Percentiles rank a stretch among this genome's conserved stretches.
phyloP scores from a whole-genome alignment of 352 stramenopile species.

The Phytophthora capsici region DNA sequence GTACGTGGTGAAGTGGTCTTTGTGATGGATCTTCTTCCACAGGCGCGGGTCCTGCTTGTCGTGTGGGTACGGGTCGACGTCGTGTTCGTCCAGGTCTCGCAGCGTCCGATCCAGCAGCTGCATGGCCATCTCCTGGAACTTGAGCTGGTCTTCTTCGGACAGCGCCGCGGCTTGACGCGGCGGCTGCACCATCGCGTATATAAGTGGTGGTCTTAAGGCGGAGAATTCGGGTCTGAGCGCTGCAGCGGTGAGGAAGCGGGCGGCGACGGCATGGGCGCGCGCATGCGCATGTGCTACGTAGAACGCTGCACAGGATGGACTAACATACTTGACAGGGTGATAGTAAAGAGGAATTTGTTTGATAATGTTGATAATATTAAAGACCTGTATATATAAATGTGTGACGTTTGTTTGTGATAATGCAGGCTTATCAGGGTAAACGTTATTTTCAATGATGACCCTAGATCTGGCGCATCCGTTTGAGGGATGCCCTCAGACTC shows the following conservation, averaged over 20 bases:
- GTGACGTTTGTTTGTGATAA: not conserved
- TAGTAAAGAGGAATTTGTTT: not conserved
- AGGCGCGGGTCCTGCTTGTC: slow-evolving; percentile 38
- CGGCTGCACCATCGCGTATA: slow-evolving; percentile 6
- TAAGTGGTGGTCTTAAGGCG: not conserved
- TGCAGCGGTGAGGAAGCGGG: not conserved
- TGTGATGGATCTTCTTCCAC: slow-evolving; percentile 44
- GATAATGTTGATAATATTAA: no score
- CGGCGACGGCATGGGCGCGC: slow-evolving; percentile 2
- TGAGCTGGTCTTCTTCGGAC: slow-evolving; percentile 36
- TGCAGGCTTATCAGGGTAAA: not conserved
- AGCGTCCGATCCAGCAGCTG: slow-evolving; percentile 44
- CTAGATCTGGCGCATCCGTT: slow-evolving; percentile 7
- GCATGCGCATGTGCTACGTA: slow-evolving; percentile 20
- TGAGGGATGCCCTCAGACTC: slow-evolving; percentile 22
- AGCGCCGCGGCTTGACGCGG: slow-evolving; percentile 23
- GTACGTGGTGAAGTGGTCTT: slow-evolving; percentile 43
- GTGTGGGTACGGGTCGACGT: slow-evolving; percentile 24
- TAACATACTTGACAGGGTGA: slow-evolving; percentile 1
- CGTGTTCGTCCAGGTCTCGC: slow-evolving; percentile 45
- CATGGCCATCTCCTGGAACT: slow-evolving; percentile 50
- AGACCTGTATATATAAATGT: not conserved
- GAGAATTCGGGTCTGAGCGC: slow-evolving; percentile 31
- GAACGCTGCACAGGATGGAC: slow-evolving; percentile 5
- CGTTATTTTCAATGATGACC: slow-evolving; percentile 14